Evolutionary conservation across 176 grass and related monocot genomes (phyloP), one percentile per base, ranked within the genome.

Genomic region (barley (Hordeum vulgare)): DNA sequence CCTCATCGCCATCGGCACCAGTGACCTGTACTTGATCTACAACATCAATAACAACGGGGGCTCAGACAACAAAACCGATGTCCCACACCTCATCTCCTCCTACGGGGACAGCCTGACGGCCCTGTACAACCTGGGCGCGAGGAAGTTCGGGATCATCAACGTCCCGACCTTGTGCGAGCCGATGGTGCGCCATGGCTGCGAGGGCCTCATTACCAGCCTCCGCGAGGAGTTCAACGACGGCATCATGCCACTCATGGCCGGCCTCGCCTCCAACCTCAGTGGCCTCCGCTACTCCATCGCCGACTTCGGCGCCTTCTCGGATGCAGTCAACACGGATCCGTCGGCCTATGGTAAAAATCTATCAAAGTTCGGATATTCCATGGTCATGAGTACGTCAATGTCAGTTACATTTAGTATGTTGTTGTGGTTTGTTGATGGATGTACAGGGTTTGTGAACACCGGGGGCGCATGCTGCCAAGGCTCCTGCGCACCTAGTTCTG

Each of bases 81-180:
- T 68, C 10, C 26, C 67, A 9, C 3, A 59, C 37, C 60, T 88
- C 0, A 21, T 70, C 11, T 3, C 6, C 23, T 60, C 31, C 18
- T 74, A 59, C 3, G 36, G 11, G 0, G 40, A 8, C 35, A 12
- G 11, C 40, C 35, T 89, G 20, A 25, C 3, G 13, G 17, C 45
- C 28, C 2, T 88, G 25, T 70, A 78, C 29, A 6, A 33, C 8
- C 34, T 45, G n/a, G 72, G 86, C 0, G 86, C 86, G 9, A 78
- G 86, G 74, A 88, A 71, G 65, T 36, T 88, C 11, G 80, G 33
- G 0, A 31, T 88, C 68, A 9, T 83, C 33, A 83, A 71, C 65
- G 20, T 33, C 5, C 86, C 53, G 41, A 24, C 84, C 15, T 75
- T 75, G 10, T 89, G 74, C 56, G 3, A 17, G 11, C 54, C 86